phyloP scores from a whole-genome alignment of 257 asterid species.

The Striga asiatica region DNA sequence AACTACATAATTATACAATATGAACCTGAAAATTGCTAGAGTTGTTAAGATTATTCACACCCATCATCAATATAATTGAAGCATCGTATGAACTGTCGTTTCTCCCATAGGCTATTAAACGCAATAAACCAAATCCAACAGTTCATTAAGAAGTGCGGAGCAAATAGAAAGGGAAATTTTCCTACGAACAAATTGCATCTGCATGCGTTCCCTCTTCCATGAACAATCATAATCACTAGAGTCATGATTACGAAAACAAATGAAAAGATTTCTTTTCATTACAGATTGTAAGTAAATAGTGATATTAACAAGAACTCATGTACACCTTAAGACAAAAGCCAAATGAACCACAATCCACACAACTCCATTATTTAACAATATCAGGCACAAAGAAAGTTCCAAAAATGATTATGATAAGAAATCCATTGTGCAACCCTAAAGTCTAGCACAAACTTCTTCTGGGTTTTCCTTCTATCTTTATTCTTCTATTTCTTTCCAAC shows the following conservation, averaged over 20 bases:
- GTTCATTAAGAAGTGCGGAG: background rate
- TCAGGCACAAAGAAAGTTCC: background rate
- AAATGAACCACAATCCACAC: background rate
- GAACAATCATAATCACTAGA: background rate
- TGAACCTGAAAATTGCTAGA: slow-evolving; percentile 50
- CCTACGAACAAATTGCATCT: slow-evolving; percentile 4
- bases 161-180: background rate
- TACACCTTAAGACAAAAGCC: background rate
- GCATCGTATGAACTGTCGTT: slow-evolving; percentile 5
- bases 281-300: too few species aligned
- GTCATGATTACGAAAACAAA: too few species aligned
- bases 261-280: background rate
- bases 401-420: background rate
- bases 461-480: background rate
- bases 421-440: background rate
- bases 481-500: background rate
- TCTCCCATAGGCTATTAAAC: background rate
- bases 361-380: background rate
- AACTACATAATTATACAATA: slow-evolving; percentile 78
- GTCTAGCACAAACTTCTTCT: background rate
- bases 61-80: slow-evolving; percentile 2
- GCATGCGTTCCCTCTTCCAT: background rate
- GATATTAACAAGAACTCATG: too few species aligned
- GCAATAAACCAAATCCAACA: background rate
- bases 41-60: slow-evolving; percentile 1